phyloP scores from a whole-genome alignment of 441 rosid genomes.

The Jatropha podagrica region DNA sequence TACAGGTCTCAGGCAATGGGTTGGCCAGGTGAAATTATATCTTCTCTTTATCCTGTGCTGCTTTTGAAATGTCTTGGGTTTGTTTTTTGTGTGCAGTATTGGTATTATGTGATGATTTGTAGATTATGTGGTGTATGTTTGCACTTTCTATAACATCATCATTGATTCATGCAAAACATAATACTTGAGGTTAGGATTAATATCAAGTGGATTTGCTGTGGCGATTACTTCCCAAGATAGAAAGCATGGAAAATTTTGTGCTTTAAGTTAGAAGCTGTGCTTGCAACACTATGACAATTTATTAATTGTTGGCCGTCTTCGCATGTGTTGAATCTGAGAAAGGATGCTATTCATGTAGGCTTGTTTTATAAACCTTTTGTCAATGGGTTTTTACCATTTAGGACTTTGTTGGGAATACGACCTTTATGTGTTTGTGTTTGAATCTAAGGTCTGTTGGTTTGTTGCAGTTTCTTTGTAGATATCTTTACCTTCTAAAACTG shows the following conservation, averaged over 20 bases:
- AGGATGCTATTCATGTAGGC: not conserved
- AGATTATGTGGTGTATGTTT: not conserved
- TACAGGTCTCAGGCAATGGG: slow-evolving; percentile 96
- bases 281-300: not conserved
- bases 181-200: not conserved
- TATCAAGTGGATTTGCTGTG: not conserved
- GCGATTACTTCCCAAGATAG: not conserved
- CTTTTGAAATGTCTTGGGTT: not conserved
- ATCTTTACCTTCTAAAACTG: too few species aligned
- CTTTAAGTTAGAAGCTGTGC: not conserved
- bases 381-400: not conserved
- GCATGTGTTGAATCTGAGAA: not conserved
- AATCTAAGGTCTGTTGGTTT: not conserved
- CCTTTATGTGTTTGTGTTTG: not conserved
- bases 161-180: not conserved
- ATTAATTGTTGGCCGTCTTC: not conserved
- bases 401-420: not conserved
- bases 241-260: not conserved
- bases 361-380: not conserved
- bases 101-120: not conserved
- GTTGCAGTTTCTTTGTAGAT: too few species aligned
- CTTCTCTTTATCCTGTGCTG: not conserved
- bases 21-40: slow-evolving; percentile 77
- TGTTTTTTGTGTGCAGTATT: not conserved
- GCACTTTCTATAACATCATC: not conserved